Evolutionary conservation across 495 filamentous ascomycete species (phyloP).

Genomic region (Penicillium alfredii): DNA sequence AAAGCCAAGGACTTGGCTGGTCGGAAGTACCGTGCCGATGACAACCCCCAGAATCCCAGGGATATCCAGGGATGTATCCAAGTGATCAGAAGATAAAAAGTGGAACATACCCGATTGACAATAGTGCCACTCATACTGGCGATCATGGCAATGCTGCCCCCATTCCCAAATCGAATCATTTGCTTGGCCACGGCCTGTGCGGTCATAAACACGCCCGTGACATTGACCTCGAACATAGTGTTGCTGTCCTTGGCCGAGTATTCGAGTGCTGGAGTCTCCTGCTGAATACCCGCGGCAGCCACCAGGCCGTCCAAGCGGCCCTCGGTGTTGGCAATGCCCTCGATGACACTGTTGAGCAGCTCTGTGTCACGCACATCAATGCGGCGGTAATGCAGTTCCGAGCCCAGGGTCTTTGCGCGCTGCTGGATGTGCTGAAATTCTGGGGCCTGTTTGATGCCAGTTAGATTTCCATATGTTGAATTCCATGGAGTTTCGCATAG

Average conservation of each 20-base stretch:
- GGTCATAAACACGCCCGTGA: conserved; percentile 72
- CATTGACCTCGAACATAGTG: conserved; percentile 69
- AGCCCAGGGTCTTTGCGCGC: conserved; percentile 62
- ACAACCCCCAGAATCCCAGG: no score
- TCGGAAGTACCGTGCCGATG: no score
- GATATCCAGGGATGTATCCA: conserved; percentile 4
- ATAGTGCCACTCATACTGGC: conserved; percentile 69
- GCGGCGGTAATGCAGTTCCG: conserved; percentile 68
- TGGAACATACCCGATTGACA: conserved; percentile 53
- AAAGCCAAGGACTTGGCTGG: no score
- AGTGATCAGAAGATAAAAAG: background rate
- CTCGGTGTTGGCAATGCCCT: conserved; percentile 62
- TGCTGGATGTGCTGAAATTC: conserved; percentile 58
- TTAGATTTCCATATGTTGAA: no score
- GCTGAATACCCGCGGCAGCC: conserved; percentile 71
- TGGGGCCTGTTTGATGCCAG: no score
- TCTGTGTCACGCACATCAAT: conserved; percentile 79
- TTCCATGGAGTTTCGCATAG: no score
- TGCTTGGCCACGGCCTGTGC: conserved; percentile 64
- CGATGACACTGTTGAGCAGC: conserved; percentile 59
- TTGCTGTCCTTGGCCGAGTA: conserved; percentile 62
- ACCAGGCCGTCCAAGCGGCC: conserved; percentile 70
- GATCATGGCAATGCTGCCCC: conserved; percentile 67
- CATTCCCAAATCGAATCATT: conserved; percentile 67
- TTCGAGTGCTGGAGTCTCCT: conserved; percentile 62